Conservation (phyloP, 306 rosid genomes). For the Psophocarpus tetragonolobus region DNA sequence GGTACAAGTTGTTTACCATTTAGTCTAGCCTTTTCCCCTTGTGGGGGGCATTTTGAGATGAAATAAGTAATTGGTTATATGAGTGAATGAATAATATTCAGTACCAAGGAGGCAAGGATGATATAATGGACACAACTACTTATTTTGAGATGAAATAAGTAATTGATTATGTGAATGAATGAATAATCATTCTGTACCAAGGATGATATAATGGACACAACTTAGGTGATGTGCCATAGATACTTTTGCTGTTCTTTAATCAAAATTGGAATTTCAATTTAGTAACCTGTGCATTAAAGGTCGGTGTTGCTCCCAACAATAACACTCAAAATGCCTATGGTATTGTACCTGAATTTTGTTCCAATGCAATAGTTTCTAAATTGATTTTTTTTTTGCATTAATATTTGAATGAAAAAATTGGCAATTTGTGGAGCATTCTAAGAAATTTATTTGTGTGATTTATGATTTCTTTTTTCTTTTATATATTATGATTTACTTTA, state of each 20-base stretch:
- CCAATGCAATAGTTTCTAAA: neutral
- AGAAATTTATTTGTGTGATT: slow-evolving; percentile 11
- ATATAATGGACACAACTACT: neutral
- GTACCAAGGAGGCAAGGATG: slow-evolving; percentile 5
- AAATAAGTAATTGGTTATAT: slow-evolving; percentile 8
- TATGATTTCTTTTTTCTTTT: neutral
- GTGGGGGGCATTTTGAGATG: neutral
- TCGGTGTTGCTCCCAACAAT: neutral
- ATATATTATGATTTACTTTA: slow-evolving; percentile 21
- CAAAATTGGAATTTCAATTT: neutral
- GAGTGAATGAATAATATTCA: slow-evolving; percentile 5
- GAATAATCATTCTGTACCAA: slow-evolving; percentile 6
- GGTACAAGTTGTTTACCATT: slow-evolving; percentile 21
- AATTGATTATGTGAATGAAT: slow-evolving; percentile 4
- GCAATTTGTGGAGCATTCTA: neutral
- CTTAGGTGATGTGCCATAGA: neutral
- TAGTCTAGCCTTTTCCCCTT: neutral
- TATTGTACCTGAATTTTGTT: neutral
- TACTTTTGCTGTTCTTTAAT: neutral
- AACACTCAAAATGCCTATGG: neutral
- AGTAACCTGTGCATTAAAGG: neutral
- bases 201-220: neutral
- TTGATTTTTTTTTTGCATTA: slow-evolving; percentile 6
- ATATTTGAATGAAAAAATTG: neutral
- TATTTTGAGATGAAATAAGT: neutral